Evolutionary conservation across 2,329 filamentous ascomycete genomes (phyloP).

Genomic region (Aspergillus intermedius): DNA sequence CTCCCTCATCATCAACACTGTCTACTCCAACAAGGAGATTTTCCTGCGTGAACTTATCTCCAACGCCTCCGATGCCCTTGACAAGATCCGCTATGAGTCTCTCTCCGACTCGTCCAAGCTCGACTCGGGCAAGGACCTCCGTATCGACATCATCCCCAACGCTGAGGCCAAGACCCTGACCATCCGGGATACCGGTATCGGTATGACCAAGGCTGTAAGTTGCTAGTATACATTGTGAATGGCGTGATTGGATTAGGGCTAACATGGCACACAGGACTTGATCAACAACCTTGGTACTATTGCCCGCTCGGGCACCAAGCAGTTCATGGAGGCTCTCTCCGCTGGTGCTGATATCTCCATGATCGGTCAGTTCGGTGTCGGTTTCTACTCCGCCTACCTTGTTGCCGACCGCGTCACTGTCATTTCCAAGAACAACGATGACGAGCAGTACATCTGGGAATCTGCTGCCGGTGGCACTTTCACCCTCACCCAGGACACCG

Average conservation of each 20-base stretch:
- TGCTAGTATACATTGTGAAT: background rate
- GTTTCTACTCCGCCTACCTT: slow-evolving; percentile 99
- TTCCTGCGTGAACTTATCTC: slow-evolving; percentile 98
- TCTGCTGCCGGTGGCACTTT: slow-evolving; percentile 96
- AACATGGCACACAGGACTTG: slow-evolving; percentile 60
- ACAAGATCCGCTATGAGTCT: slow-evolving; percentile 99
- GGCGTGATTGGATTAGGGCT: background rate
- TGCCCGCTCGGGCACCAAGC: slow-evolving; percentile 97
- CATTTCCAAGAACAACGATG: slow-evolving; percentile 98
- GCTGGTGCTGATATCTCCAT: slow-evolving; percentile 99
- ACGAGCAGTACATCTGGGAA: slow-evolving; percentile 99
- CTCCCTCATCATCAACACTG: slow-evolving; percentile 99
- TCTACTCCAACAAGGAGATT: slow-evolving; percentile 99
- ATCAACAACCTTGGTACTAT: slow-evolving; percentile 99
- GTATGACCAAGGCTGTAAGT: slow-evolving; percentile 99
- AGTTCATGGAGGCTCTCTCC: slow-evolving; percentile 99
- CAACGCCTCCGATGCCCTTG: slow-evolving; percentile 96
- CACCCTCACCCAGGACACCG: slow-evolving; percentile 82
- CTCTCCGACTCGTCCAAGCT: slow-evolving; percentile 96
- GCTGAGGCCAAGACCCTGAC: slow-evolving; percentile 97
- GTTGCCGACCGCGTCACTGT: slow-evolving; percentile 95
- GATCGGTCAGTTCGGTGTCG: slow-evolving; percentile 99
- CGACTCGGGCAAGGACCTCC: slow-evolving; percentile 93
- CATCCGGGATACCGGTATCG: slow-evolving; percentile 96
- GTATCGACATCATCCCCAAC: slow-evolving; percentile 98